phyloP scores from a whole-genome alignment of 495 filamentous ascomycete genomes.

The Xeromyces bisporus region DNA sequence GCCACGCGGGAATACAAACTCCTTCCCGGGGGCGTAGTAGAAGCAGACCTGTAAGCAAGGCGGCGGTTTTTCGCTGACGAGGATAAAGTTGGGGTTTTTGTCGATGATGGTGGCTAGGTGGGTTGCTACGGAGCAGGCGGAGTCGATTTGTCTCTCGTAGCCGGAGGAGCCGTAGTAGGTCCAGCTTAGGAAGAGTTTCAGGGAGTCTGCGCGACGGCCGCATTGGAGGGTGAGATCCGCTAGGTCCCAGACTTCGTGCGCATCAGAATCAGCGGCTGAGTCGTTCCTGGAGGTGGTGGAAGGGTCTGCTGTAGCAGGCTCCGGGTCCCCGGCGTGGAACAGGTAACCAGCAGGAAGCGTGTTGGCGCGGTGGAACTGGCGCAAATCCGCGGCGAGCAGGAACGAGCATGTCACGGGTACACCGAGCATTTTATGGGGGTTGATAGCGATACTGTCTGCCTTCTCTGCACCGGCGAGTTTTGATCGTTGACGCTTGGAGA shows the following conservation, averaged over 20 bases:
- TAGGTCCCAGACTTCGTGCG: conserved; percentile 66
- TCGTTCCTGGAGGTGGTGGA: conserved; percentile 1
- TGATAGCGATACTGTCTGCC: conserved; percentile 68
- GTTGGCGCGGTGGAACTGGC: conserved; percentile 62
- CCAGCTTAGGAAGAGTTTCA: conserved; percentile 81
- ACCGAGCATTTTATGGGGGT: conserved; percentile 95
- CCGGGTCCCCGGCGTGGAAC: conserved; percentile 45
- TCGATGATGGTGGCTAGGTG: conserved; percentile 45
- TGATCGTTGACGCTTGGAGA: conserved; percentile 44
- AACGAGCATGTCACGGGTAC: conserved; percentile 84
- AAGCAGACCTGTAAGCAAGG: conserved; percentile 94
- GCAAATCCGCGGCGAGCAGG: conserved; percentile 58
- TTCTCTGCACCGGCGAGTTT: conserved; percentile 53
- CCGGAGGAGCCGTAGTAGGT: conserved; percentile 64
- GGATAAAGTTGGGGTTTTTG: conserved; percentile 39
- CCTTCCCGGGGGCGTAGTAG: conserved; percentile 51
- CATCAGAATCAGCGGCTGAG: conserved; percentile 17
- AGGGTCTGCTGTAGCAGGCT: not conserved
- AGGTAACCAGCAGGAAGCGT: conserved; percentile 77
- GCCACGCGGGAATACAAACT: conserved; percentile 23
- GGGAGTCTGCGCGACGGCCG: conserved; percentile 64
- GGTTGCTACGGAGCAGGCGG: conserved; percentile 47
- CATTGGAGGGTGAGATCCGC: conserved; percentile 88
- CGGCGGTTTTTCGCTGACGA: conserved; percentile 59
- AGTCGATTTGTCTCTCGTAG: conserved; percentile 45